Evolutionary conservation across 805 yeast genomes (phyloP), one percentile per base, ranked within the genome.

Genomic region (Millerozyma acaciae): DNA sequence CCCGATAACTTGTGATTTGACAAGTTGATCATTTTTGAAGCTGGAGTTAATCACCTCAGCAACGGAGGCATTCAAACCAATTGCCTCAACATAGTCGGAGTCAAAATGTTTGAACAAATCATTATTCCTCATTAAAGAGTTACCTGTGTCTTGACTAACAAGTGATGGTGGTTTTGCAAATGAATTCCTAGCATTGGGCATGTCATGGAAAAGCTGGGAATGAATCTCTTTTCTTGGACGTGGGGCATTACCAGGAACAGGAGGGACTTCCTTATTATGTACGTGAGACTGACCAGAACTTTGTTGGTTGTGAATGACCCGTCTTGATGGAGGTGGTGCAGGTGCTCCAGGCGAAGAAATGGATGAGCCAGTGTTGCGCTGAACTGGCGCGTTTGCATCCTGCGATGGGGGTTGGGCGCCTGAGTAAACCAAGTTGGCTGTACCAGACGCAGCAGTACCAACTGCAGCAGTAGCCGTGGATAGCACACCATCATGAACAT

Each of bases 41-140:
- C 73, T 70, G 4, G 87, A 95, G 51, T 78, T 80, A 42, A 86
- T 68, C 8, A 84, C 78, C 61, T 90, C 97, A n/a, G 93, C 89
- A 42, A 88, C 65, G 29, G 94, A 82, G 3, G 89, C 79, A 47
- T 81, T 85, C 44, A 90, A 65, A 2, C 93, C 94, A 22, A 80
- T 71, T 51, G 83, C 41, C 65, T 73, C 51, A 69, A 64, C 39
- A 62, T 62, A 50, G 3, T 50, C 36, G 6, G 55, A 43, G 25
- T 38, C 43, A 20, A 45, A 42, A 31, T 50, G 55, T 27, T 49
- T 50, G 31, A 56, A 56, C 16, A 49, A 34, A 23, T 55, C 60
- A 20, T 28, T 34, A 30, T 48, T 49, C 25, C 33, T 42, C 21
- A 40, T 29, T 21, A 55, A 38, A 4, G 70, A 57, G 32, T 45